Evolutionary conservation across 2,329 filamentous ascomycete genomes (phyloP), one percentile per base, ranked within the genome.

Genomic region (Sordariomycetes sp.): DNA sequence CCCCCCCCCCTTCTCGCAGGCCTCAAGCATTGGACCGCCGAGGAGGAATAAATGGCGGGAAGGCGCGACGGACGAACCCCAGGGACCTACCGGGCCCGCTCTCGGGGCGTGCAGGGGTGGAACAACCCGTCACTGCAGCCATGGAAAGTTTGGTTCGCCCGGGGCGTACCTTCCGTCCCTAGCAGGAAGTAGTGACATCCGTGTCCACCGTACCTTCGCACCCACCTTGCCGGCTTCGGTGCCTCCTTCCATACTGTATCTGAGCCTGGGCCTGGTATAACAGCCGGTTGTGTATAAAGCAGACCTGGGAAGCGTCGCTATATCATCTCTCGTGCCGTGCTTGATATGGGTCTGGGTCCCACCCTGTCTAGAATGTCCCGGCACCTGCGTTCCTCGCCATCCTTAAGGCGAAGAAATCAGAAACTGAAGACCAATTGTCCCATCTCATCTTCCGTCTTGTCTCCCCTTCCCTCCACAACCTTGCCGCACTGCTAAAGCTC

Each of bases 21-120:
- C 55, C 39, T 45, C 55, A 52, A 52, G 52, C 55, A 56, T 39
- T 56, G 55, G 52, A 56, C 48, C 55, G 39, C 55, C 48, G 10
- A 13, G 10, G 13, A 28, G 34, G n/a, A 52, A 34, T 6, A 34
- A 34, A 52, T 15, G 28, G 24, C 3, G 28, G 13, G 51, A 52
- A 17, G 20, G 25, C 6, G 20, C 10, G 24, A 24, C 24, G 28
- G 51, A 15, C 51, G 20, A 50, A 13, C 22, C 22, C 45, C 45
- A 20, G n/a, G 20, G 45, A 50, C 24, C 45, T 50, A 22, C 45
- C 45, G 45, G 22, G 8, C 45, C 45, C 39, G 15, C 15, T n/a
- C 39, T n/a, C 8, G 6, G 39, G 39, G 39, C 39, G 28, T 32
- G 28, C 28, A 32, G 28, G n/a, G 28, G 28, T 32, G 3, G 28